A percentile compares a stretch with the other conserved stretches of the same genome.
phyloP scores from a whole-genome alignment of 1,284 basidiomycete species.

The Trichosporon ovoides region DNA sequence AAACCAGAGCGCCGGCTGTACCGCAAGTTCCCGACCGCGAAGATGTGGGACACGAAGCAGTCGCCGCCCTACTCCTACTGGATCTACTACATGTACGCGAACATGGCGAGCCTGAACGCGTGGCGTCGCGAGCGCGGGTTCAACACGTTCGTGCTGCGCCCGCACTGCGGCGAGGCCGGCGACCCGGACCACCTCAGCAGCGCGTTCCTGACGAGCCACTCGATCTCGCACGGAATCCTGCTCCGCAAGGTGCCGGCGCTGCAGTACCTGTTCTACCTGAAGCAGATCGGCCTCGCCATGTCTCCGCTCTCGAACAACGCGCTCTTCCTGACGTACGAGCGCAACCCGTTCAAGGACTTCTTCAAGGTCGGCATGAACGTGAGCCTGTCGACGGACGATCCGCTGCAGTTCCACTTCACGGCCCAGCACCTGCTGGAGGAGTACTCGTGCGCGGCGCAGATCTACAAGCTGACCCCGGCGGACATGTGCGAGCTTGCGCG shows the following conservation, averaged over 20 bases:
- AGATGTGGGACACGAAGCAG: conserved; percentile 80
- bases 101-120: conserved; percentile 88
- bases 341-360: conserved; percentile 95
- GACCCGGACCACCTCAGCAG: conserved; percentile 97
- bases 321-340: conserved; percentile 88
- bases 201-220: conserved; percentile 92
- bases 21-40: conserved; percentile 92
- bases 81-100: conserved; percentile 98
- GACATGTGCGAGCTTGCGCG: conserved; percentile 81
- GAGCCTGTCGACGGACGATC: conserved; percentile 72
- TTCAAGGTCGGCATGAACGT: conserved; percentile 96
- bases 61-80: conserved; percentile 94
- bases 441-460: conserved; percentile 96
- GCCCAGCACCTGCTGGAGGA: conserved; percentile 94
- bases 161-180: conserved; percentile 96
- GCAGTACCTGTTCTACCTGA: conserved; percentile 87
- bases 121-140: conserved; percentile 86
- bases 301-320: conserved; percentile 97
- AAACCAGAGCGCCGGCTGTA: conserved; percentile 88
- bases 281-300: conserved; percentile 97
- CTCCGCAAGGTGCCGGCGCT: conserved; percentile 91
- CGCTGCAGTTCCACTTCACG: conserved; percentile 85
- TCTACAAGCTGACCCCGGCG: conserved; percentile 75
- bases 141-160: conserved; percentile 95
- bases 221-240: conserved; percentile 96